Conservation (phyloP, 1,284 basidiomycete species). For the Microbotryomycetes sp. region DNA sequence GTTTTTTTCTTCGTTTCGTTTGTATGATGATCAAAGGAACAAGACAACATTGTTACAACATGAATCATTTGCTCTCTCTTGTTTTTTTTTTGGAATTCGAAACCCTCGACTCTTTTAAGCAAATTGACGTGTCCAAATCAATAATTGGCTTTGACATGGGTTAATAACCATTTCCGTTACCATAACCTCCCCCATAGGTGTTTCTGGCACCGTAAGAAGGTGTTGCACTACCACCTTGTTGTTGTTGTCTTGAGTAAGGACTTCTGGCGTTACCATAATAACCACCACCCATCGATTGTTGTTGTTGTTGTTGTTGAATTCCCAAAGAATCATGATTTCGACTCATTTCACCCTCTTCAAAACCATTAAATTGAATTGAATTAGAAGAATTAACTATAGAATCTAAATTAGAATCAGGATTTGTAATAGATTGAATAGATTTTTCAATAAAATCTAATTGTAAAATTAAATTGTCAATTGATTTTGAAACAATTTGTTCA, state of each 20-base stretch:
- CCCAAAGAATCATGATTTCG: no score
- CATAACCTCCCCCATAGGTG: background rate
- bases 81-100: background rate
- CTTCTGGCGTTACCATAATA: background rate
- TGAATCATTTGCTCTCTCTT: background rate
- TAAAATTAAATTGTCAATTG: background rate
- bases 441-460: background rate
- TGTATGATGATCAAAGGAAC: background rate
- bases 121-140: no score
- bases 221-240: background rate
- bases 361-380: no score
- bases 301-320: no score
- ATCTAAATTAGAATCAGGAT: background rate
- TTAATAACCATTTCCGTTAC: no score
- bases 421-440: background rate
- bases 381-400: no score
- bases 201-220: background rate
- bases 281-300: no score
- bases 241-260: background rate
- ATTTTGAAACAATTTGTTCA: slow-evolving; percentile 80
- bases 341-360: no score
- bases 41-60: background rate
- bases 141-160: no score
- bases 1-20: background rate
- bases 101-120: no score